A percentile compares a stretch with the other conserved stretches of the same genome.
These are phyloP conservation scores for Apiospora marii DNA, from an alignment of 2,329 filamentous ascomycete genomes.

Conservation along the genomic window DNA sequence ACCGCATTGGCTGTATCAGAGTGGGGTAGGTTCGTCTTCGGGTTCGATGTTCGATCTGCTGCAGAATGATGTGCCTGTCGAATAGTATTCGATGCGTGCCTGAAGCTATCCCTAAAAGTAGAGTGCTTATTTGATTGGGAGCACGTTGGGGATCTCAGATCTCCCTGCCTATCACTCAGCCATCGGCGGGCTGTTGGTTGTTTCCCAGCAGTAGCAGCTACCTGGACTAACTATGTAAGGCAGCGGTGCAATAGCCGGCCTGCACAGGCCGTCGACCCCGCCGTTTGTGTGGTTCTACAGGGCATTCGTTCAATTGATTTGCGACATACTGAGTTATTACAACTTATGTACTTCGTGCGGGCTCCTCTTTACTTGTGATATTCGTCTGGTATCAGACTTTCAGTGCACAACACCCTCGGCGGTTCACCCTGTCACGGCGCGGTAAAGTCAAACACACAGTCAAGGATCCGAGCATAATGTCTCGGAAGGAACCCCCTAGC, in stretches of 20 bases:
- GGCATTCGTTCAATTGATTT: not conserved
- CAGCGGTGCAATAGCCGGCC: too few relatives aligned
- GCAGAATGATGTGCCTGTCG: not conserved
- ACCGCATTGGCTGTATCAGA: not conserved
- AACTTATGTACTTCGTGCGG: not conserved
- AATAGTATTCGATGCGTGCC: not conserved
- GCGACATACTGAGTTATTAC: not conserved
- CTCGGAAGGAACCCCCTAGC: not conserved
- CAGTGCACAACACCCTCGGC: not conserved
- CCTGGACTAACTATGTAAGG: too few relatives aligned
- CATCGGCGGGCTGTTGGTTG: not conserved
- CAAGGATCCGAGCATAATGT: not conserved
- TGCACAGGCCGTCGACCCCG: not conserved
- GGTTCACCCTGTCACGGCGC: not conserved
- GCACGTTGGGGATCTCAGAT: not conserved
- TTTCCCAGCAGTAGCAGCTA: not conserved
- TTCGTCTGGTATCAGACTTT: not conserved
- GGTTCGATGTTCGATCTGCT: constrained; percentile 5
- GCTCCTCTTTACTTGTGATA: not conserved
- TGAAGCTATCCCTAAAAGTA: not conserved
- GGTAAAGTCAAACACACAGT: not conserved
- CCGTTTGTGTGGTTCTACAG: not conserved
- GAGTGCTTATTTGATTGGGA: not conserved
- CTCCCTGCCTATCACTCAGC: not conserved
- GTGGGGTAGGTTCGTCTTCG: constrained; percentile 6